phyloP scores from a whole-genome alignment of 116 monocot species.

The Thalassia testudinum region DNA sequence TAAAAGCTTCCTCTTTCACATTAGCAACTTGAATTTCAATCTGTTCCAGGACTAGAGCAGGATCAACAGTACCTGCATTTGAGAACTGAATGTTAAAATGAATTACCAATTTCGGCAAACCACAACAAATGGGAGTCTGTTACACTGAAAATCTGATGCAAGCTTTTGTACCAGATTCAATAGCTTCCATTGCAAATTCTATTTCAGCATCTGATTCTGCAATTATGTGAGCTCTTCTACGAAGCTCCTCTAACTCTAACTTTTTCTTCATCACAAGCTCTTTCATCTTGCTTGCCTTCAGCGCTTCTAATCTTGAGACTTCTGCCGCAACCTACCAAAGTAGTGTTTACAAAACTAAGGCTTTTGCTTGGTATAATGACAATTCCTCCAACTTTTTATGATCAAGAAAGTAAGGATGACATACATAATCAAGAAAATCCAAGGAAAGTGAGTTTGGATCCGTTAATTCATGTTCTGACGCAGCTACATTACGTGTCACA shows the following conservation, averaged over 20 bases:
- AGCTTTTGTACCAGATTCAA: conserved; percentile 53
- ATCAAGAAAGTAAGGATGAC: too few species aligned
- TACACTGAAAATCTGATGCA: too few species aligned
- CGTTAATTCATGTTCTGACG: too few species aligned
- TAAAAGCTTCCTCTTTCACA: conserved; percentile 86
- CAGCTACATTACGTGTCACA: too few species aligned
- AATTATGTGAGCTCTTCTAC: conserved; percentile 44
- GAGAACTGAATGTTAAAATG: neutral
- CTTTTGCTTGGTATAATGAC: too few species aligned
- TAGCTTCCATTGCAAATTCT: conserved; percentile 52
- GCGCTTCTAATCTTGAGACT: conserved; percentile 67
- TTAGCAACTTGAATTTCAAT: conserved; percentile 64
- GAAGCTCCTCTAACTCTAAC: conserved; percentile 61
- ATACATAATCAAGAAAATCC: too few species aligned
- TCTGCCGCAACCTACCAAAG: conserved; percentile 56
- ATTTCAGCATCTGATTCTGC: conserved; percentile 25
- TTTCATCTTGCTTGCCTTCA: conserved; percentile 86
- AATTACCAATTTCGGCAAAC: too few species aligned
- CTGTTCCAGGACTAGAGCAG: conserved; percentile 57
- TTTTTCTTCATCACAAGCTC: conserved; percentile 83
- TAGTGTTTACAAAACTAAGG: too few species aligned
- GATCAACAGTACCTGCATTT: conserved; percentile 56
- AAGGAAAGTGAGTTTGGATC: too few species aligned
- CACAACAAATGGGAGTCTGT: too few species aligned
- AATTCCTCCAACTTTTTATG: too few species aligned